Conservation (phyloP, 1,139 yeast species). For the Blastobotrys aristatus region DNA sequence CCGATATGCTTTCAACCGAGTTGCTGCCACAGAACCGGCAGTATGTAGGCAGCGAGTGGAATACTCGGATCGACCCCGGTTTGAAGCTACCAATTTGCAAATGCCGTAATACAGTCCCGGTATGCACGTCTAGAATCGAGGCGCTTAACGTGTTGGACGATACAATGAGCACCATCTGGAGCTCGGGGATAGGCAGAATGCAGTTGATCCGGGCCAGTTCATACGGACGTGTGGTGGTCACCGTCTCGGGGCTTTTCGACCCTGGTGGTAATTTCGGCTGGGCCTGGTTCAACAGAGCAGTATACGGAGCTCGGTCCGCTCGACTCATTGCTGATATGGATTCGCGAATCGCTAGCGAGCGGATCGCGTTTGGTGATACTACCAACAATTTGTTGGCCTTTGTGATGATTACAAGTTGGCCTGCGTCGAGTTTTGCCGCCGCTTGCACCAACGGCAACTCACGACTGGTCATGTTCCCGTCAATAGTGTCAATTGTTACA, state of each 20-base stretch:
- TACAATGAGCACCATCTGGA: slow-evolving; percentile 30
- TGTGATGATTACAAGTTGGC: slow-evolving; percentile 58
- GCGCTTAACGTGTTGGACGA: slow-evolving; percentile 22
- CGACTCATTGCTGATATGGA: slow-evolving; percentile 17
- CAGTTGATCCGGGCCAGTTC: slow-evolving; percentile 16
- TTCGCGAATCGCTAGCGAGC: slow-evolving; percentile 45
- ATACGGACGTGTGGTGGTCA: slow-evolving; percentile 20
- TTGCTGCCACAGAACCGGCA: slow-evolving; percentile 91
- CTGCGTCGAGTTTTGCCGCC: slow-evolving; percentile 29
- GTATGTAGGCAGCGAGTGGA: slow-evolving; percentile 81
- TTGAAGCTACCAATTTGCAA: slow-evolving; percentile 60
- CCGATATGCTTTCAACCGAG: slow-evolving; percentile 64
- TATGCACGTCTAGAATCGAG: slow-evolving; percentile 62
- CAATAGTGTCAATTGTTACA: slow-evolving; percentile 22
- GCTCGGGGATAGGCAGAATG: slow-evolving; percentile 29
- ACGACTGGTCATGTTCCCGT: no score
- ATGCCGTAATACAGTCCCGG: slow-evolving; percentile 57
- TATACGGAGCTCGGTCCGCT: slow-evolving; percentile 1
- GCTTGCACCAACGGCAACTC: no score
- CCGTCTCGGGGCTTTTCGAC: not conserved
- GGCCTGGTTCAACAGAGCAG: not conserved
- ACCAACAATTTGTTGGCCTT: slow-evolving; percentile 39
- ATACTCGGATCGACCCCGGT: slow-evolving; percentile 55
- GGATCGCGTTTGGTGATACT: no score
- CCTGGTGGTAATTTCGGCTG: no score